Conservation (phyloP, 352 stramenopile genomes). For the Phytophthora sp. region DNA sequence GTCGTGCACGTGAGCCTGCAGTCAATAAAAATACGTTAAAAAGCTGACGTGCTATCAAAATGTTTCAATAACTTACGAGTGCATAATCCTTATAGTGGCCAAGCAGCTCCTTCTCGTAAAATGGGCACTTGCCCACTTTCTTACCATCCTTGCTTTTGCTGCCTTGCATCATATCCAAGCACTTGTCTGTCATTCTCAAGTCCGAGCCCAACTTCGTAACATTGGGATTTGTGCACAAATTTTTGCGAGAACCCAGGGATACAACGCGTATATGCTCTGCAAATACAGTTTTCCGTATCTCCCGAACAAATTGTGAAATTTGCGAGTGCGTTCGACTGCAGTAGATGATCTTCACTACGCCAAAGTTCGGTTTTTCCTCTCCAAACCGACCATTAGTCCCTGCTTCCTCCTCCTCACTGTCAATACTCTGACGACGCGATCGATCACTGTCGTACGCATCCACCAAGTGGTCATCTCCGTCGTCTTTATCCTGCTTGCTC, state of each 20-base stretch:
- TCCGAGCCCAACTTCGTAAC: conserved; percentile 72
- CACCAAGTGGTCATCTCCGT: conserved; percentile 69
- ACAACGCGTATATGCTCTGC: conserved; percentile 73
- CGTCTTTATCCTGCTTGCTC: conserved; percentile 23
- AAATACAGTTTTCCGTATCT: conserved; percentile 88
- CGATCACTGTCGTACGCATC: conserved; percentile 80
- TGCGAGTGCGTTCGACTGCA: conserved; percentile 92
- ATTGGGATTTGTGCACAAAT: conserved; percentile 81
- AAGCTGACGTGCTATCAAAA: too few relatives aligned
- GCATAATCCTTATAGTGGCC: conserved; percentile 80
- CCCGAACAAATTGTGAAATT: conserved; percentile 88
- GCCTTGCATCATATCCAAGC: conserved; percentile 87
- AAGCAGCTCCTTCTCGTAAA: conserved; percentile 81
- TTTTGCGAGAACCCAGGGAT: conserved; percentile 85
- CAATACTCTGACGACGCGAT: conserved; percentile 6
- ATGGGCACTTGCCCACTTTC: conserved; percentile 76
- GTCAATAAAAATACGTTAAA: too few relatives aligned
- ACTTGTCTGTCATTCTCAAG: conserved; percentile 85
- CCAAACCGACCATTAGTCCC: background rate
- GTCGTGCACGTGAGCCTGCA: conserved; percentile 87
- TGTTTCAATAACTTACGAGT: conserved; percentile 56
- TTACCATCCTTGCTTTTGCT: conserved; percentile 56
- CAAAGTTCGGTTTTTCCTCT: conserved; percentile 40
- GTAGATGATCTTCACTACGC: conserved; percentile 88
- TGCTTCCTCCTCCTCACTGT: conserved; percentile 49